phyloP scores from a whole-genome alignment of 768 basidiomycete genomes.

The Polyporus arcularius region DNA sequence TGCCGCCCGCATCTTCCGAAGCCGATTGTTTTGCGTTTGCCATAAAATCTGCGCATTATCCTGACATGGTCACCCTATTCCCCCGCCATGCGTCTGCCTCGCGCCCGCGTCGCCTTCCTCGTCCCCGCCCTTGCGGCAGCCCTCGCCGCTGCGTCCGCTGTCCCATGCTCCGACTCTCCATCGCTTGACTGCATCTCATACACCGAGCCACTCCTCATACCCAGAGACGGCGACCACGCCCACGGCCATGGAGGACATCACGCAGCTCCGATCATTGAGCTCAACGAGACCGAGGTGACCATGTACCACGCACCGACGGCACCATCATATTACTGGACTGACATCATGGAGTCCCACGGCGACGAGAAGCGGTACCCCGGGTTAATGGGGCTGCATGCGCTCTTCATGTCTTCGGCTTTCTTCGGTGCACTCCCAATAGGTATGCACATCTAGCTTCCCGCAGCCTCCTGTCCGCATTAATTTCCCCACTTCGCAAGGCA shows the following conservation, averaged over 20 bases:
- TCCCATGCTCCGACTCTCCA: background rate
- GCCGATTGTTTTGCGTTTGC: background rate
- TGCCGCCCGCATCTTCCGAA: constrained; percentile 12
- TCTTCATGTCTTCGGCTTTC: constrained; percentile 77
- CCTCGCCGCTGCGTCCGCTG: constrained; percentile 11
- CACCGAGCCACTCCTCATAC: constrained; percentile 14
- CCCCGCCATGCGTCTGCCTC: constrained; percentile 29
- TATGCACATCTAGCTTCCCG: constrained; percentile 36
- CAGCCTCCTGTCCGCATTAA: constrained; percentile 1
- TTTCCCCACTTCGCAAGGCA: constrained; percentile 48
- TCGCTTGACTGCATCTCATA: constrained; percentile 11
- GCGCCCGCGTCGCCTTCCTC: constrained; percentile 28
- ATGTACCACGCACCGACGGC: constrained; percentile 68
- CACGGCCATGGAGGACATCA: constrained; percentile 45
- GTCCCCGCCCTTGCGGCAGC: constrained; percentile 25
- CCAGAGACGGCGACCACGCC: constrained; percentile 37
- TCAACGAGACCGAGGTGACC: constrained; percentile 80
- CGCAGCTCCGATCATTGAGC: constrained; percentile 51
- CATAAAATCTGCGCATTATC: constrained; percentile 1
- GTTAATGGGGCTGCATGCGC: constrained; percentile 72
- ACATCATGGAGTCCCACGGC: constrained; percentile 57
- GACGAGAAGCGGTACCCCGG: constrained; percentile 55
- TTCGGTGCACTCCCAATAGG: constrained; percentile 82
- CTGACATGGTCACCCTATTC: constrained; percentile 26
- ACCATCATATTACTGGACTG: constrained; percentile 81